Base-by-base conservation (phyloP, 2,329 filamentous ascomycete species). In the Paecilomyces niveus region DNA sequence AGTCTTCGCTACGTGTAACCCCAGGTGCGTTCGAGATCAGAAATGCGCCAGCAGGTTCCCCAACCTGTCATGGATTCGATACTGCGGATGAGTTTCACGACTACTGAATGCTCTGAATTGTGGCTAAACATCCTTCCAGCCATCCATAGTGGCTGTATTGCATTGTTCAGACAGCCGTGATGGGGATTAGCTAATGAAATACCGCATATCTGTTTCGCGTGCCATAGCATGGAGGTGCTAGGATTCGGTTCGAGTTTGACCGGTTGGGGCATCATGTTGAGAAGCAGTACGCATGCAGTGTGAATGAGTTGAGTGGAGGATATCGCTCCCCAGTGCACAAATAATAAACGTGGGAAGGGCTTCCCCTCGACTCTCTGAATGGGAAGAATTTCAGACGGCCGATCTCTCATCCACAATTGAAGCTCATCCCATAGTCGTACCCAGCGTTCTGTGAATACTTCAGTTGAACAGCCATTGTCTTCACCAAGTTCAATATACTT, bases 221-320 rank as follows among this genome's bases (percentile, higher is more conserved):
- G 83, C 82, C 82, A 85, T 9, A 82, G 67, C 0, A 76, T 64
- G 9, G 81, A 83, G 0, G 73, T 67, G 5, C 57, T 60, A 0
- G 60, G 56, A 3, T 58, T 63, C 5, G 63, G 56, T 10, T 59
- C 61, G 3, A 70, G 49, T 21, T 63, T 62, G 0, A 62, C 68
- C 31, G 60, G 68, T 61, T 69, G 74, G 1, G 80, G 78, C 61
- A 73, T 76, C 13, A 74, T 73, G 24, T 76, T 74, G 0, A 85
- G 70, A 11, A 85, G 72, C 9, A 85, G 65, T 10, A 84, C 78
- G 61, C 79, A 81, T 8, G 80, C 76, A 0, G 83, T 83, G 62
- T 85, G 83, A 53, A 84, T 82, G 0, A 85, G 72, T 61, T 85
- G 82, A 55, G 82, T 84, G 0, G 79, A 79, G 0, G 82, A 84